These are phyloP conservation scores for Rubus idaeus DNA, from an alignment of 306 rosid species.

Conservation along the genomic window DNA sequence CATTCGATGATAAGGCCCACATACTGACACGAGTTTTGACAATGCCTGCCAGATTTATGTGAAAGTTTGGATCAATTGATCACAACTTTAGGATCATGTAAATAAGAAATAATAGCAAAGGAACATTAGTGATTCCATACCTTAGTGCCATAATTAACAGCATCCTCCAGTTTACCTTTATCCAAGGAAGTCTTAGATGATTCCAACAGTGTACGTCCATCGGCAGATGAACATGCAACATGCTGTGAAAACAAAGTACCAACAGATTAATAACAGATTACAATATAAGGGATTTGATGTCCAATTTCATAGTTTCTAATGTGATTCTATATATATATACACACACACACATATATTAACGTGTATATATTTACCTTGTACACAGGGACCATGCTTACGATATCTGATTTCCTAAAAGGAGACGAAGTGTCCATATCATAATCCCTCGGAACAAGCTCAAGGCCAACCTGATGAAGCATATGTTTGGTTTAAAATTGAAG, in stretches of 20 bases:
- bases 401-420: conserved; percentile 77
- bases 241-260: conserved; percentile 50
- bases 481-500: conserved; percentile 17
- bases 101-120: neutral
- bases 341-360: no score
- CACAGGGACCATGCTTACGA: conserved; percentile 89
- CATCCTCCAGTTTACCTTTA: conserved; percentile 98
- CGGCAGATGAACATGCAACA: conserved; percentile 97
- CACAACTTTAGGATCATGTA: neutral
- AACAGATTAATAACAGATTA: neutral
- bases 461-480: conserved; percentile 76
- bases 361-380: conserved; percentile 60
- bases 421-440: conserved; percentile 70
- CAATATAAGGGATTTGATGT: conserved; percentile 13
- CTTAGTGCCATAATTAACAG: conserved; percentile 95
- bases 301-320: neutral
- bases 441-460: conserved; percentile 92
- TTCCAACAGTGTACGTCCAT: conserved; percentile 93
- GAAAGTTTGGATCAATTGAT: conserved; percentile 28
- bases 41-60: conserved; percentile 67
- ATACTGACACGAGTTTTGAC: conserved; percentile 79
- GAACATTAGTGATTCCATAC: conserved; percentile 35
- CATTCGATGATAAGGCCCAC: conserved; percentile 98
- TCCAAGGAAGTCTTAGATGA: conserved; percentile 96
- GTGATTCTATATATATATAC: neutral